Percentiles rank a stretch among this genome's conserved stretches.
Conservation (phyloP, 2,329 filamentous ascomycete genomes). For the Rhynchosporium graminicola region DNA sequence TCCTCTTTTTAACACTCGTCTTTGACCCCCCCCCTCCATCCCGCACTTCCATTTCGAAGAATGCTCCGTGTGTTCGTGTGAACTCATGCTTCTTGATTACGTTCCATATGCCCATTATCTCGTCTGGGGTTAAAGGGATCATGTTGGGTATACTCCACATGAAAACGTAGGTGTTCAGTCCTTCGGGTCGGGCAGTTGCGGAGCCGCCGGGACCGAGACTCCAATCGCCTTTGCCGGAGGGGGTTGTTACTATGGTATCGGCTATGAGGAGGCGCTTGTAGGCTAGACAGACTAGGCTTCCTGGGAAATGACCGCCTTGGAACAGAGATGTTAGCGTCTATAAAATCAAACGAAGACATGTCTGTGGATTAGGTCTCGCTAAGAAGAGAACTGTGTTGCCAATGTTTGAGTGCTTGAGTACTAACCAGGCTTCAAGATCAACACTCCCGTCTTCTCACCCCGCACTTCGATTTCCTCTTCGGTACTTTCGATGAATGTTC, state of each 20-base stretch:
- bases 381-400: neutral
- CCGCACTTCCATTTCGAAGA: slow-evolving; percentile 63
- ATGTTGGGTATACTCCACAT: slow-evolving; percentile 77
- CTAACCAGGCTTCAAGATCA: slow-evolving; percentile 64
- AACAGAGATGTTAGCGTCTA: neutral
- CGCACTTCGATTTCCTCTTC: slow-evolving; percentile 46
- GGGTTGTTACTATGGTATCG: slow-evolving; percentile 74
- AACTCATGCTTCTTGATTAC: slow-evolving; percentile 64
- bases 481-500: slow-evolving; percentile 49
- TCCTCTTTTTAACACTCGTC: slow-evolving; percentile 56
- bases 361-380: neutral
- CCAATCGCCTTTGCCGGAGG: slow-evolving; percentile 55
- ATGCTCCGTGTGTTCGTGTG: slow-evolving; percentile 66
- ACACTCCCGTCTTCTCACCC: slow-evolving; percentile 49
- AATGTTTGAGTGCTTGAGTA: neutral
- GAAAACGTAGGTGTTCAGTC: slow-evolving; percentile 62
- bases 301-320: slow-evolving; percentile 71
- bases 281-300: slow-evolving; percentile 68
- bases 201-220: slow-evolving; percentile 45
- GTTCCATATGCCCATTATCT: slow-evolving; percentile 70
- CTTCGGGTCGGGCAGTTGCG: slow-evolving; percentile 44
- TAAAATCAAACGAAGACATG: neutral
- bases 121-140: slow-evolving; percentile 68
- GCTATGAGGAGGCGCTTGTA: slow-evolving; percentile 67
- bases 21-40: slow-evolving; percentile 42